Evolutionary conservation across 257 asterid species (phyloP), one percentile per base, ranked within the genome.

Genomic region (Plantago elongata): DNA sequence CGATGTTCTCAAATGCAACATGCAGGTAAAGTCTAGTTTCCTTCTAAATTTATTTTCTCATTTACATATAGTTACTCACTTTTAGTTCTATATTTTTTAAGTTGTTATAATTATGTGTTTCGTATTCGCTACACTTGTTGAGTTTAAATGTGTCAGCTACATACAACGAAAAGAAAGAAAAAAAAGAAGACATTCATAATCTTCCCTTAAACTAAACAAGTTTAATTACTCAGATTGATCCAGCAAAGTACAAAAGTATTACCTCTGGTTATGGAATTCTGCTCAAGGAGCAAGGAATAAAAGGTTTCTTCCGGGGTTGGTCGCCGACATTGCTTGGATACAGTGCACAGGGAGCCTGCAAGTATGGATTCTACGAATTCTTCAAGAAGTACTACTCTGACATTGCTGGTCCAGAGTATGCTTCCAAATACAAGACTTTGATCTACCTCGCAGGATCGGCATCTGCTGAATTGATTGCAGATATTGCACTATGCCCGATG

Each of bases 331-430:
- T 81, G 60, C 64, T 81, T 43, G 87, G 87, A 38, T 81, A 81
- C 61, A 78, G 87, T 40, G 87, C 68, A 30, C 84, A 81, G 48
- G 87, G 87, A 7, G 87, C 87, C 22, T 75, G 80, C 67, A 81
- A 81, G 66, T 75, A 6, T 14, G 87, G 87, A 6, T 81, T 81
- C 71, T 81, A 81, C 5, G 84, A 81, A 18, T 75, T 65, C 58
- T 81, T 81, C 66, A 81, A 81, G 82, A 81, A 81, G 66, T 81
- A 81, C 60, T 81, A 81, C 54, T 68, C 87, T 30, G 87, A 81
- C 65, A 61, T 78, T 12, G 87, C 77, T 17, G 87, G 87, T 10
- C 76, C 82, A 6, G 87, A 81, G 48, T 46, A 68, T 61, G 84
- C 87, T 6, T 60, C 78, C 54, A 81, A 81, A 69, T 78, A 81